Conservation (phyloP, 345 rosid species). For the Melastoma malabathricum region DNA sequence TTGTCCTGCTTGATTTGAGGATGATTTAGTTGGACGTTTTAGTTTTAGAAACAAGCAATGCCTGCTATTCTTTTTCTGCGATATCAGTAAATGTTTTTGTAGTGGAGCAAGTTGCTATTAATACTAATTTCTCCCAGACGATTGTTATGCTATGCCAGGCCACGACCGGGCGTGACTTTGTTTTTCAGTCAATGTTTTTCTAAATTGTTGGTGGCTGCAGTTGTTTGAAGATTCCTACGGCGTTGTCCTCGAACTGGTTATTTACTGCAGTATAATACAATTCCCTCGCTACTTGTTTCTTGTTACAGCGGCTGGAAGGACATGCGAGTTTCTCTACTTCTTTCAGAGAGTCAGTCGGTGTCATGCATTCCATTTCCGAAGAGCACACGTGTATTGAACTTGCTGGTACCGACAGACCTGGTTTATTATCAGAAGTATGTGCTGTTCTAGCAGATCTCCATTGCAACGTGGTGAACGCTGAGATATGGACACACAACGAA, state of each 20-base stretch:
- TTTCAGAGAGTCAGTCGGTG: conserved; percentile 21
- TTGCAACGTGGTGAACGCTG: conserved; percentile 33
- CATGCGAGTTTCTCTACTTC: conserved; percentile 16
- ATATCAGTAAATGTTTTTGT: no score
- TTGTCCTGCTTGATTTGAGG: no score
- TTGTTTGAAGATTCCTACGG: background rate
- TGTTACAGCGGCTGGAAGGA: conserved; percentile 27
- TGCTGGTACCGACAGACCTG: conserved; percentile 35
- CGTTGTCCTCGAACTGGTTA: background rate
- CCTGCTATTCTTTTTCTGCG: no score
- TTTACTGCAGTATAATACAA: background rate
- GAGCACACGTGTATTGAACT: conserved; percentile 31
- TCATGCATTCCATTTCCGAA: conserved; percentile 18
- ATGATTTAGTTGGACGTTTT: no score
- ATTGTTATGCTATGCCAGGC: no score
- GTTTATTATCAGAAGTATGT: conserved; percentile 35
- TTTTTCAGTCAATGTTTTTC: no score
- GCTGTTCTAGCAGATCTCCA: conserved; percentile 34
- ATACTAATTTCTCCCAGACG: no score
- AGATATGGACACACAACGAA: conserved; percentile 42
- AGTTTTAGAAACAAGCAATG: no score
- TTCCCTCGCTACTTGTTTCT: background rate
- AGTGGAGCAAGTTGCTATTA: no score
- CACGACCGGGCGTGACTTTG: no score
- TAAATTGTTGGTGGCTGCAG: no score